Percentiles rank a stretch among this genome's conserved stretches.
phyloP scores from a whole-genome alignment of 345 rosid species.

The Trapa incisa region DNA sequence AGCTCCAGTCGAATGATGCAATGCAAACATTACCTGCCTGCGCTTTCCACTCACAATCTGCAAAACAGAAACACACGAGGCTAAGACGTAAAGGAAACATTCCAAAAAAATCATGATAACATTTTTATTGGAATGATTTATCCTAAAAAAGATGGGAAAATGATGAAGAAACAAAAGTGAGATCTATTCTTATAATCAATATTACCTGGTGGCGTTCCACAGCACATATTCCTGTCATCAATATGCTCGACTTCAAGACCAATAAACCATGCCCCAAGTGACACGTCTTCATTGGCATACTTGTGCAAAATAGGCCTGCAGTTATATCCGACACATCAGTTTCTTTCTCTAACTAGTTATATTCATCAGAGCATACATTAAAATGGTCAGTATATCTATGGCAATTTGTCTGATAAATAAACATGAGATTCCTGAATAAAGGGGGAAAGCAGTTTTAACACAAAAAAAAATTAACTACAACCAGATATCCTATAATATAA shows the following conservation, averaged over 20 bases:
- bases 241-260: slow-evolving; percentile 97
- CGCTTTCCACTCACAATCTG: slow-evolving; percentile 98
- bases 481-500: not conserved
- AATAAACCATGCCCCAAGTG: slow-evolving; percentile 90
- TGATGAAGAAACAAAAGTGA: not conserved
- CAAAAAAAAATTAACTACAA: not conserved
- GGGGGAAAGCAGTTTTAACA: not conserved
- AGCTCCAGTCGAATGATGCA: slow-evolving; percentile 96
- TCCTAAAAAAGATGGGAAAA: not conserved
- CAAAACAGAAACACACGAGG: not conserved
- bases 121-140: not conserved
- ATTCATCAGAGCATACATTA: not conserved
- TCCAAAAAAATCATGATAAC: not conserved
- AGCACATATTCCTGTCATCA: slow-evolving; percentile 79
- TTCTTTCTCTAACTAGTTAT: not conserved
- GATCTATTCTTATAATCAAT: not conserved
- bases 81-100: not conserved
- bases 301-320: slow-evolving; percentile 82
- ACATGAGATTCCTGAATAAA: not conserved
- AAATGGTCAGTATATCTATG: not conserved
- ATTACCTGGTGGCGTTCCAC: slow-evolving; percentile 95
- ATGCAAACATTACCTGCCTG: slow-evolving; percentile 78
- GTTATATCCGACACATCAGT: slow-evolving; percentile 12
- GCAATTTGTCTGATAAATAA: not conserved
- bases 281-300: slow-evolving; percentile 91